These are phyloP conservation scores for Phytophthora ramorum DNA, from an alignment of 352 stramenopile genomes.

Conservation along the genomic window DNA sequence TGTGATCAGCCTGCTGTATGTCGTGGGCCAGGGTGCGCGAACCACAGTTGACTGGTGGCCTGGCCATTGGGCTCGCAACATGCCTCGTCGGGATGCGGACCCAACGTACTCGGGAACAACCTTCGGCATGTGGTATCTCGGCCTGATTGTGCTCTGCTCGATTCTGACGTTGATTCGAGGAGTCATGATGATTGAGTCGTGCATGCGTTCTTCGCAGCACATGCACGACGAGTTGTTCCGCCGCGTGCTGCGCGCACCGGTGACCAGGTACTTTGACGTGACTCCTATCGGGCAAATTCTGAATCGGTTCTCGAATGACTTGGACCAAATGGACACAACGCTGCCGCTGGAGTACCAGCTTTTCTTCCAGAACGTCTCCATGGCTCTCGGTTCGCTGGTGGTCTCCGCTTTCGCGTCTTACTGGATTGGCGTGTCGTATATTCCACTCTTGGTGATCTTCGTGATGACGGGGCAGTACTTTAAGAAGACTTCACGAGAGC, in stretches of 20 bases:
- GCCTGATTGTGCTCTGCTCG: slow-evolving; percentile 31
- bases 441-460: slow-evolving; percentile 69
- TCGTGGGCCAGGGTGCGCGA: slow-evolving; percentile 24
- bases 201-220: slow-evolving; percentile 33
- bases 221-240: slow-evolving; percentile 50
- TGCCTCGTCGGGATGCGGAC: slow-evolving; percentile 28
- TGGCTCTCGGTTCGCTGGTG: slow-evolving; percentile 41
- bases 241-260: slow-evolving; percentile 45
- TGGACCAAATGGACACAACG: slow-evolving; percentile 52
- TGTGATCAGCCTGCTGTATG: slow-evolving; percentile 12
- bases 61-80: slow-evolving; percentile 45
- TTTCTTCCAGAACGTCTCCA: slow-evolving; percentile 29
- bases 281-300: slow-evolving; percentile 62
- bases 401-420: slow-evolving; percentile 51
- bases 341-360: slow-evolving; percentile 50
- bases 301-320: slow-evolving; percentile 60
- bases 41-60: slow-evolving; percentile 46
- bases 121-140: slow-evolving; percentile 47
- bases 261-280: slow-evolving; percentile 63
- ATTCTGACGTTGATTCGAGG: slow-evolving; percentile 24
- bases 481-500: slow-evolving; percentile 75
- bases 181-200: slow-evolving; percentile 40
- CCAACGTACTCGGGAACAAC: slow-evolving; percentile 45
- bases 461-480: slow-evolving; percentile 82
- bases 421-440: slow-evolving; percentile 54